These are phyloP conservation scores for Pyrenophora graminea DNA, from an alignment of 2,329 filamentous ascomycete species.

Conservation along the genomic window DNA sequence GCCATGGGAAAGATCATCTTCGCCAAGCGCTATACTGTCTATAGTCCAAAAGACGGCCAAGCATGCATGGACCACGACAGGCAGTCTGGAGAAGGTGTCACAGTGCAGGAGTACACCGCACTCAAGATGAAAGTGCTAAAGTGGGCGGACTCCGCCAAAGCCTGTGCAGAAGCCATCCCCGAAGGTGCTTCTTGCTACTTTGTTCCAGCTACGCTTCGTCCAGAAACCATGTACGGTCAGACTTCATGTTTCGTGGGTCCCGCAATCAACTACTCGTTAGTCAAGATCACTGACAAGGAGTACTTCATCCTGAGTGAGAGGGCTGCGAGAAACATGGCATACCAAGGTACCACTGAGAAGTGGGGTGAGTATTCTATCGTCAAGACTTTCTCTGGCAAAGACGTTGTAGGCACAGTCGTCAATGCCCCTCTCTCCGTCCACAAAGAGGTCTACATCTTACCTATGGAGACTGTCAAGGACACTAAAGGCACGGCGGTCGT, in stretches of 20 bases:
- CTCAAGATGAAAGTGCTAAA: conserved; percentile 89
- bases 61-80: conserved; percentile 88
- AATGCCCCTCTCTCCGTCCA: conserved; percentile 84
- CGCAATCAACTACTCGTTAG: conserved; percentile 85
- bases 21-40: conserved; percentile 86
- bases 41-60: conserved; percentile 86
- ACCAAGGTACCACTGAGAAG: conserved; percentile 81
- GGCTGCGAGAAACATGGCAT: conserved; percentile 92
- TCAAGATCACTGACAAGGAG: conserved; percentile 68
- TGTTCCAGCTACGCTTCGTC: conserved; percentile 86
- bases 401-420: conserved; percentile 85
- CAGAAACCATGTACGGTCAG: conserved; percentile 99
- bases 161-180: conserved; percentile 75
- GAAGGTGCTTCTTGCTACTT: conserved; percentile 81
- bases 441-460: conserved; percentile 81
- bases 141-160: conserved; percentile 78
- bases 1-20: conserved; percentile 92
- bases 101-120: conserved; percentile 88
- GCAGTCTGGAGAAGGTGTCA: conserved; percentile 77
- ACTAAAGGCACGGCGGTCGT: conserved; percentile 97
- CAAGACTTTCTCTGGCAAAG: conserved; percentile 74
- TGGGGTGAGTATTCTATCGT: conserved; percentile 77
- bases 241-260: conserved; percentile 95
- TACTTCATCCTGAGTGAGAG: conserved; percentile 84
- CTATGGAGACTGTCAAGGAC: conserved; percentile 91